Evolutionary conservation across 208 protist species (phyloP), one percentile per base, ranked within the genome.

Genomic region (Trypanosoma theileri): DNA sequence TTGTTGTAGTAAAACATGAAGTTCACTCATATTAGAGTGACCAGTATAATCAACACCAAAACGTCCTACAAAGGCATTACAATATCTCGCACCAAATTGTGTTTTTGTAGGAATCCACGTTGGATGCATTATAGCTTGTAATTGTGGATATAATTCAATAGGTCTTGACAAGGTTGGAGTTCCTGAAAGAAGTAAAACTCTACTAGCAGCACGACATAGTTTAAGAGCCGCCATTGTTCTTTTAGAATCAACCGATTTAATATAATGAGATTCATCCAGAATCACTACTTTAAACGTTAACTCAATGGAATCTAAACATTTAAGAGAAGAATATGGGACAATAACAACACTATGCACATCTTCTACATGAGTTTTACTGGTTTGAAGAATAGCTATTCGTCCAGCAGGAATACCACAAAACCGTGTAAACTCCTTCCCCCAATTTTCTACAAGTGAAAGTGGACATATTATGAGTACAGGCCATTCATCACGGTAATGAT

Each of bases 221-320:
- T 81, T 79, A n/a, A 97, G 72, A 12, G 98, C 81, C 19, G 66
- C 56, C 52, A 91, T 66, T 10, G 94, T 89, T n/a, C 95, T 81
- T 60, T 97, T 83, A 54, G 91, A 65, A 28, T 89, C 89, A 0
- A 71, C 75, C 31, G 80, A 88, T 65, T 99, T 99, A 59, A 99
- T 91, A 64, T 89, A 95, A 86, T 99, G 98, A 12, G 89, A 93
- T 84, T 99, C 98, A 82, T 99, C 98, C 17, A 91, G 71, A 26
- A 98, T 96, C 11, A 98, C 91, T 0, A 97, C 78, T 19, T 86
- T 81, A 65, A 97, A 98, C 17, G 45, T 75, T 21, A 17, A 22
- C 14, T 31, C 42, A 1, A 72, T 57, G 7, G 59, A 22, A 69
- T 93, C 69, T 50, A 94, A 69, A 72, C 72, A 84, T 66, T 95